Base-by-base conservation (phyloP, 306 rosid species). In the Gleditsia sinensis region DNA sequence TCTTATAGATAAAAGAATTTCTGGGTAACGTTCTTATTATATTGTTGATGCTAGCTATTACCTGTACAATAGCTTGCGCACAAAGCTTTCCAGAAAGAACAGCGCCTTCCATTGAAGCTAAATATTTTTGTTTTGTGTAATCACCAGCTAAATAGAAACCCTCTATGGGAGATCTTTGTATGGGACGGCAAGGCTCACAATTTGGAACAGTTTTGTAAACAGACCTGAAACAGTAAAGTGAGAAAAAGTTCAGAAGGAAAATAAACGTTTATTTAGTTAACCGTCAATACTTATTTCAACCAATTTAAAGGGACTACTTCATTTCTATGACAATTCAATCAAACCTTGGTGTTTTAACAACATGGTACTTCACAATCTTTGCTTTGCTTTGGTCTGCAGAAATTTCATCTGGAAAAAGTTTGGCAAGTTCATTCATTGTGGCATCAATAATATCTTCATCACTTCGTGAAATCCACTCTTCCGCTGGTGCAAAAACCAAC, bases 31-130 rank as follows among this genome's bases (percentile, higher is more conserved):
- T 59, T 50, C 43, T 30, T 37, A 40, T 72, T 59, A 68, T 73
- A 71, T 66, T 32, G 40, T 23, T 33, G 16, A 34, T 30, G 74
- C 11, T 4, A 67, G 43, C 43, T 76, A 62, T 82, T 88, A 94
- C 98, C 98, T 90, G 90, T 78, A 91, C 89, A 87, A 90, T 91
- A 13, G 97, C 94, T 79, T 91, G 96, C 28, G 98, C 96, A 85
- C 97, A 94, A 74, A 94, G 79, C 94, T 94, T 94, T 67, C 98
- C 98, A 1, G 97, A 94, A 56, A 94, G 90, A 84, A 94, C 95
- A 20, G 97, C 98, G 7, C 98, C 98, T 92, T 94, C 98, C 98
- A 91, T 94, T 56, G 98, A 94, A 58, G 98, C 98, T 85, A 94
- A 78, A 83, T 94, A 94, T 77, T 91, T 94, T 74, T 91, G 98